Evolutionary conservation across 2,329 filamentous ascomycete genomes (phyloP), one percentile per base, ranked within the genome.

Genomic region (Periconia macrospinosa): DNA sequence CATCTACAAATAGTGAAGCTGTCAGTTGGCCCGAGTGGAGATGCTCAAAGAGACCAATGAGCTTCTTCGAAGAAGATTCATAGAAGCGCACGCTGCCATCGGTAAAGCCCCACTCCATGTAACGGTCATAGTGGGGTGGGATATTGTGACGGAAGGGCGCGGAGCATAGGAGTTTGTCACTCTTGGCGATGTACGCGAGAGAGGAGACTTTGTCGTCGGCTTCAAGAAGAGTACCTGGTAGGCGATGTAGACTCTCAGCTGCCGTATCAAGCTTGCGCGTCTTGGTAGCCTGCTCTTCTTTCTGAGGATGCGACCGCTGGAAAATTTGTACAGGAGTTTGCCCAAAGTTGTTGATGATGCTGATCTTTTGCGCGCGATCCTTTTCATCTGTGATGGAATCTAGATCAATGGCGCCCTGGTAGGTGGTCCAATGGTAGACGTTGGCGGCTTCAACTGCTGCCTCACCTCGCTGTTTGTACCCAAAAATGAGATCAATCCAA

Each of bases 301-400:
- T 84, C n/a, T 83, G 77, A 3, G 89, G 87, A 72, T 99, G 94
- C 13, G 89, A 81, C 54, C 88, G 88, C 43, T 86, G 84, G 71
- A 97, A 99, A 15, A 97, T 89, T 71, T 99, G 95, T 63, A 95
- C 90, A 1, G 95, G 94, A 1, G 95, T 99, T 72, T 99, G 94
- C 0, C 94, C 94, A 73, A 99, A 99, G 65, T 97, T 97, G 75
- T 99, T 93, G 64, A 99, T 97, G 62, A 97, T 96, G 33, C 91
- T 91, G 50, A 96, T 97, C 0, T 92, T 93, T 6, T 93, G 90
- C 7, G 92, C 81, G 42, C 92, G 84, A 73, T 97, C 92, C 52
- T 93, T 86, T 0, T 90, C 89, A 68, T 97, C 93, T 8, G 88
- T 86, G 55, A 99, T 97, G 49, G 86, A 87, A 71, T 99, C 94